Base-by-base conservation (phyloP, 2,329 filamentous ascomycete species). In the Thelonectria discophora region DNA sequence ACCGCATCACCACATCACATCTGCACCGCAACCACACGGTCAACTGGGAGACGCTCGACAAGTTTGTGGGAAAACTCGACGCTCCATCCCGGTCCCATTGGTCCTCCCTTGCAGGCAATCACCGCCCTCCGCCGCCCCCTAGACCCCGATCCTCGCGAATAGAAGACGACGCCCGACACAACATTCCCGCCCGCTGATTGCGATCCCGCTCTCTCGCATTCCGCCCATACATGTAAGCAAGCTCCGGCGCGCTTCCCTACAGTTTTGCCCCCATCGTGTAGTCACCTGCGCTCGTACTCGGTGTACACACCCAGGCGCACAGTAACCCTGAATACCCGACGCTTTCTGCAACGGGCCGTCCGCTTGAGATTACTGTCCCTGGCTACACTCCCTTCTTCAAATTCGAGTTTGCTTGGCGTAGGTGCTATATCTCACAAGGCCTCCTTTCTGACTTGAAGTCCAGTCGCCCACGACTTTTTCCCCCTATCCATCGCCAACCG, bases 321-420 rank as follows among this genome's bases (percentile, higher is more conserved):
- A 18, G 61, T 51, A 58, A 63, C 62, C 61, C 62, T 62, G 62
- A 62, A 57, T 66, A 71, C 58, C 65, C 69, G 62, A 65, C 54
- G 63, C 55, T 39, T 58, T 45, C 69, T 73, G 72, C 71, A 71
- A 59, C 65, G 63, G 55, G 52, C 72, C 72, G 72, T 62, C 27
- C 53, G 39, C 65, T 71, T 60, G 69, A 69, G 69, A 72, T 65
- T 50, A 43, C 50, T 49, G 37, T 56, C 53, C 34, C 52, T 37
- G 20, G 64, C 64, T n/a, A n/a, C 63, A 58, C 54, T 43, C 48
- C 53, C 48, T 56, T 47, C 32, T 39, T 47, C 17, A 59, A 59
- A 49, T 53, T 63, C 54, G 55, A 62, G 50, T 60, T 61, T 60
- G 32, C 55, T 58, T 27, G 55, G 47, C 32, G 32, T 11, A 34